These are phyloP conservation scores for Verruconis gallopava DNA, from an alignment of 2,329 filamentous ascomycete genomes.

Conservation along the genomic window DNA sequence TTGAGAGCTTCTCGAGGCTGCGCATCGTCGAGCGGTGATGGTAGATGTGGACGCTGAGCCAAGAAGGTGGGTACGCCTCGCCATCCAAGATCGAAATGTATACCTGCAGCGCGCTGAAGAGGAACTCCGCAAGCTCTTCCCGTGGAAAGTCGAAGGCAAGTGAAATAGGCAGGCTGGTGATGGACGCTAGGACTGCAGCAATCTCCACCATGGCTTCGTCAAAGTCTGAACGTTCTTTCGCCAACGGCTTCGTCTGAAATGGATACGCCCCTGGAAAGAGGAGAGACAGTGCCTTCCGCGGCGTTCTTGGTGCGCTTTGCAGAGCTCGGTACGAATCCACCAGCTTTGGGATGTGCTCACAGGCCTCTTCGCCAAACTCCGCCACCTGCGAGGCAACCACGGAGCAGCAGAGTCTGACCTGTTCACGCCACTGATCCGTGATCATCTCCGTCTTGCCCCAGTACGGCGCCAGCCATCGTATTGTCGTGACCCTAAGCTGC, in stretches of 20 bases:
- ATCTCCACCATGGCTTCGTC: slow-evolving; percentile 85
- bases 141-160: slow-evolving; percentile 65
- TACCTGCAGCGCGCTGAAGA: slow-evolving; percentile 69
- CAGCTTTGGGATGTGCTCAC: slow-evolving; percentile 81
- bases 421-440: slow-evolving; percentile 79
- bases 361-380: slow-evolving; percentile 65
- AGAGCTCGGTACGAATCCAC: slow-evolving; percentile 79
- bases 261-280: slow-evolving; percentile 85
- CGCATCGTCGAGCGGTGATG: slow-evolving; percentile 84
- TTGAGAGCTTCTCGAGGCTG: slow-evolving; percentile 68
- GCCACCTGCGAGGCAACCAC: slow-evolving; percentile 78
- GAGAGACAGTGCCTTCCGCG: slow-evolving; percentile 57
- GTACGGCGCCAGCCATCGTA: slow-evolving; percentile 83
- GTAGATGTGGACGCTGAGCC: slow-evolving; percentile 88
- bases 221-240: slow-evolving; percentile 43
- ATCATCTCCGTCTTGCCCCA: slow-evolving; percentile 69
- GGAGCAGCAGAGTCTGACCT: slow-evolving; percentile 86
- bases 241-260: slow-evolving; percentile 57
- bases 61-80: slow-evolving; percentile 76
- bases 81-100: slow-evolving; percentile 81
- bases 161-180: slow-evolving; percentile 60
- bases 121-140: slow-evolving; percentile 58
- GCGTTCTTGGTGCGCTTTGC: slow-evolving; percentile 47
- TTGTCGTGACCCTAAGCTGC: slow-evolving; percentile 65
- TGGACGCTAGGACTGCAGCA: slow-evolving; percentile 70